A percentile compares a stretch with the other conserved stretches of the same genome.
phyloP scores from a whole-genome alignment of 148 eudicot species.

The Camellia japonica region DNA sequence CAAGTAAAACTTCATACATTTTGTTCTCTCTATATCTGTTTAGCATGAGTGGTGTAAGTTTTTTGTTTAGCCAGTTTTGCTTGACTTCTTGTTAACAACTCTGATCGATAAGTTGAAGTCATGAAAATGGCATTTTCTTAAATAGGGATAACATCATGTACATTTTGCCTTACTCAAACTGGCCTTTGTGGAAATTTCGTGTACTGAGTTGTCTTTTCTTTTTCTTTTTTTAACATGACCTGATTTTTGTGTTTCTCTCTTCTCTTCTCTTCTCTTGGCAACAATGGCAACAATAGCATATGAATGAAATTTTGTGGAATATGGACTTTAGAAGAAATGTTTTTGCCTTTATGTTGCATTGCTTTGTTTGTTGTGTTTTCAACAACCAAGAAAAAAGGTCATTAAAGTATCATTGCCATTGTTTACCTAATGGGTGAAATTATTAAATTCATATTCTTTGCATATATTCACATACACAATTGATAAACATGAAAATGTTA shows the following conservation, averaged over 20 bases:
- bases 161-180: too few relatives aligned
- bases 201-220: too few relatives aligned
- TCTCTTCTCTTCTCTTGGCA: not conserved
- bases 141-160: too few relatives aligned
- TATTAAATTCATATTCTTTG: not conserved
- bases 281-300: not conserved
- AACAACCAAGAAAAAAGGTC: not conserved
- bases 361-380: not conserved
- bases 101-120: too few relatives aligned
- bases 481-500: not conserved
- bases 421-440: not conserved
- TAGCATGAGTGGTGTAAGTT: too few relatives aligned
- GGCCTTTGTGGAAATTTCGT: too few relatives aligned
- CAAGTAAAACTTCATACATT: too few relatives aligned
- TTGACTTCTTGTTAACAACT: too few relatives aligned
- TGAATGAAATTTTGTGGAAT: not conserved
- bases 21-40: too few relatives aligned
- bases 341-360: not conserved
- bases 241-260: not conserved
- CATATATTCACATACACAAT: conserved; percentile 2
- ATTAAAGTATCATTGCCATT: not conserved
- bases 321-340: not conserved
- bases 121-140: too few relatives aligned
- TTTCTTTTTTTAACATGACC: too few relatives aligned
- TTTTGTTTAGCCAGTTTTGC: too few relatives aligned